Evolutionary conservation across 306 rosid species (phyloP).

Genomic region (Chamaecrista fasciculata): DNA sequence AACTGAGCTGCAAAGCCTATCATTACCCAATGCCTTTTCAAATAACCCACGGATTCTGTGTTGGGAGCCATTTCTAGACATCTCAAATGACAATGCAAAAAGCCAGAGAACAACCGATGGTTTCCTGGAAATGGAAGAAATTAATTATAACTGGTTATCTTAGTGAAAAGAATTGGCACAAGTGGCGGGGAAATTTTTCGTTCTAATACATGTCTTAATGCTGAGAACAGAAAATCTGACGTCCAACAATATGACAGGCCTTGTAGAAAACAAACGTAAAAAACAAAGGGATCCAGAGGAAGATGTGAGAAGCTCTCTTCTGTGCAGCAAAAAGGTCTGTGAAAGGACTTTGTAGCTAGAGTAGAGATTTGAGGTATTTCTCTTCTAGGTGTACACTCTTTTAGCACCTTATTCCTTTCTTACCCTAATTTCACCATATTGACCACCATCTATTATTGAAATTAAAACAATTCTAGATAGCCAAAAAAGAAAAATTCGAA

Average conservation of each 20-base stretch:
- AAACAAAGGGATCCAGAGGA: background rate
- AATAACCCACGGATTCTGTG: constrained; percentile 87
- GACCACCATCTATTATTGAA: background rate
- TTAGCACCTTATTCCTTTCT: background rate
- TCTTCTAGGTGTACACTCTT: background rate
- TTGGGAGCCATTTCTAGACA: constrained; percentile 63
- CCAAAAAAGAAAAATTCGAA: background rate
- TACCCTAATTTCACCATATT: background rate
- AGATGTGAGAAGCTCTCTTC: background rate
- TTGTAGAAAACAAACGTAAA: background rate
- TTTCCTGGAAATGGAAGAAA: constrained; percentile 55
- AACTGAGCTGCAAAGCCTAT: constrained; percentile 59
- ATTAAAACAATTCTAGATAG: background rate
- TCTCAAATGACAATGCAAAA: constrained; percentile 78
- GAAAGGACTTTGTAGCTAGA: background rate
- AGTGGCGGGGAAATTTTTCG: background rate
- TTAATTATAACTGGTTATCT: background rate
- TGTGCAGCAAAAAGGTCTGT: background rate
- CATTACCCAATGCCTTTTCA: constrained; percentile 73
- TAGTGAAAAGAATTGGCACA: background rate
- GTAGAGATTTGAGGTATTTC: background rate
- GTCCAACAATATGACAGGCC: background rate
- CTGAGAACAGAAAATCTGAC: constrained; percentile 8
- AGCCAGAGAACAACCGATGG: constrained; percentile 80
- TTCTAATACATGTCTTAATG: background rate